Evolutionary conservation across 306 rosid species (phyloP), one percentile per base, ranked within the genome.

Genomic region (Medicago arabica): DNA sequence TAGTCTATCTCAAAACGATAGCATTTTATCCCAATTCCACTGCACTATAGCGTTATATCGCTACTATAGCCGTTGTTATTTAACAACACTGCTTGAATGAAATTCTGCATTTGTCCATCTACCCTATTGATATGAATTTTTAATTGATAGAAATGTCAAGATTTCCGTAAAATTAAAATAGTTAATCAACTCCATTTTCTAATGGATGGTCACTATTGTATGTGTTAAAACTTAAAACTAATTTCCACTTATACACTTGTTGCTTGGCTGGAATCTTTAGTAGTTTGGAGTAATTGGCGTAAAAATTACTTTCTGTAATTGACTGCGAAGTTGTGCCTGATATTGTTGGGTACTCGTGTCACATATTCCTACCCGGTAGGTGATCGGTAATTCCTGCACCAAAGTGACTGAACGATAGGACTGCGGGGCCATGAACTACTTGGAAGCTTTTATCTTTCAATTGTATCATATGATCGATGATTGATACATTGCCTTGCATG

Each of bases 231-330:
- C 8, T 15, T 17, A 25, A 25, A 25, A 25, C 28, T 25, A 25
- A 1, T 25, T 25, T 25, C 3, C 28, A 25, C 28, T 25, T 25
- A 2, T 17, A 12, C 3, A 14, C 40, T 72, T 64, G 72, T 41
- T 74, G 25, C 39, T 60, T 59, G 59, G 74, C 65, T 57, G 10
- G 38, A 57, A 55, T 74, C 28, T 54, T 18, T 65, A 17, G 53
- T 72, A 72, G 5, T 11, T 65, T 67, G 46, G 49, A 53, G 72
- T 63, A 61, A 23, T 31, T 51, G 25, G 38, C 41, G 40, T 63
- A 49, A 69, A 17, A 0, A 1, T 31, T 34, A 23, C 21, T 1
- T 0, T 40, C 8, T 57, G 23, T 69, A 16, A 41, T 28, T 2
- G 21, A 3, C 57, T 54, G 18, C 8, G 14, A 8, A 53, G 25